Evolutionary conservation across 805 yeast genomes (phyloP).

Genomic region (Zygosaccharomyces pseudorouxii): DNA sequence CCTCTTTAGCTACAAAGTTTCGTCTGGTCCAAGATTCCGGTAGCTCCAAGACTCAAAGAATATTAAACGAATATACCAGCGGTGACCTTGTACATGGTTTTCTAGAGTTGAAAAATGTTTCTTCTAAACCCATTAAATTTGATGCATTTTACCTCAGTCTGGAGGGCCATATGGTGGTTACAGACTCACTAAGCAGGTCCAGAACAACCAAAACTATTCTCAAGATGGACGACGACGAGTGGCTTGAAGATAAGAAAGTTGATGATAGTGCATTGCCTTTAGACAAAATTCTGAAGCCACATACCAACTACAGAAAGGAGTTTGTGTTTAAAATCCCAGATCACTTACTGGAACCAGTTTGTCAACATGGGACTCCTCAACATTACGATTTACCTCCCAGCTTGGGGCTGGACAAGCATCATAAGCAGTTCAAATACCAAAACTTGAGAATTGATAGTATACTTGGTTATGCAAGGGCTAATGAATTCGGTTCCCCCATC

Average conservation of each 20-base stretch:
- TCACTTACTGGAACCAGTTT: slow-evolving; percentile 46
- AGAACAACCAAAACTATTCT: slow-evolving; percentile 19
- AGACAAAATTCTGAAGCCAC: slow-evolving; percentile 44
- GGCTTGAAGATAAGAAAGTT: slow-evolving; percentile 34
- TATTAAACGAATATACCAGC: slow-evolving; percentile 45
- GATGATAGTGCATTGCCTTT: slow-evolving; percentile 39
- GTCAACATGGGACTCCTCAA: slow-evolving; percentile 40
- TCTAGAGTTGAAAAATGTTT: slow-evolving; percentile 40
- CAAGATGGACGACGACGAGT: slow-evolving; percentile 43
- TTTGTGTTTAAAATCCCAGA: slow-evolving; percentile 55
- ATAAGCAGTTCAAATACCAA: slow-evolving; percentile 4
- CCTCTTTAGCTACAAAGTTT: background rate
- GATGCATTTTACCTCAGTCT: slow-evolving; percentile 55
- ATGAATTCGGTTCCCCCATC: slow-evolving; percentile 49
- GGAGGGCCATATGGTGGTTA: slow-evolving; percentile 44
- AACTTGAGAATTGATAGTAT: slow-evolving; percentile 34
- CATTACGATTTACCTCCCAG: slow-evolving; percentile 39
- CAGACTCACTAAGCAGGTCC: slow-evolving; percentile 13
- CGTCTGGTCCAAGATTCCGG: background rate
- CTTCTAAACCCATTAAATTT: slow-evolving; percentile 42
- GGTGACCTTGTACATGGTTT: slow-evolving; percentile 55
- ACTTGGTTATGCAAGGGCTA: slow-evolving; percentile 53
- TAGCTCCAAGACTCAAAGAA: slow-evolving; percentile 17
- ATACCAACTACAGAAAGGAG: slow-evolving; percentile 47
- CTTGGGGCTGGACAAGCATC: slow-evolving; percentile 34